These are phyloP conservation scores for Claviceps lovelessii DNA, from an alignment of 2,329 filamentous ascomycete species.

Conservation along the genomic window DNA sequence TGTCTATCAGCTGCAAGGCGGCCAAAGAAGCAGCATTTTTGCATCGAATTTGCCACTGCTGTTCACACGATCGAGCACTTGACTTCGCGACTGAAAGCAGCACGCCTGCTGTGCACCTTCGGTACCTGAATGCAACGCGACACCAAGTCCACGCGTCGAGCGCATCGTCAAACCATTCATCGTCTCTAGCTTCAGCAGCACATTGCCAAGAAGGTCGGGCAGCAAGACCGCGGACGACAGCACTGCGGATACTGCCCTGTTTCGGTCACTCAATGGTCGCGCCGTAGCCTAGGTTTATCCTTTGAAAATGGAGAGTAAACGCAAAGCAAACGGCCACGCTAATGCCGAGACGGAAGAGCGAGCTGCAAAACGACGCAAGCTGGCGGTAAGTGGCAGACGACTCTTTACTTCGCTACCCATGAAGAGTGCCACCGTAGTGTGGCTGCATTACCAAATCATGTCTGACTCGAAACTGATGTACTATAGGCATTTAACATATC, in stretches of 20 bases:
- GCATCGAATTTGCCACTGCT: neutral
- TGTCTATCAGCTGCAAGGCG: neutral
- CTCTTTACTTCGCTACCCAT: neutral
- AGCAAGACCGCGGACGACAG: neutral
- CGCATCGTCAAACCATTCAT: conserved; percentile 2
- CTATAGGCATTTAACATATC: conserved; percentile 31
- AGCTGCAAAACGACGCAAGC: conserved; percentile 40
- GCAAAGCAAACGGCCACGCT: conserved; percentile 36
- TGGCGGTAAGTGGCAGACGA: conserved; percentile 26
- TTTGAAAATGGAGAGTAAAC: conserved; percentile 40
- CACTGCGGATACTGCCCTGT: neutral
- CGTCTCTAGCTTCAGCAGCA: neutral
- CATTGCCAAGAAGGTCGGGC: neutral
- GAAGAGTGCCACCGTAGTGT: neutral
- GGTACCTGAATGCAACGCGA: conserved; percentile 7
- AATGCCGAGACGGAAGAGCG: conserved; percentile 35
- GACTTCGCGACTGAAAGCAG: neutral
- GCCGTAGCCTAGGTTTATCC: conserved; percentile 11
- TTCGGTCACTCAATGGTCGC: conserved; percentile 11
- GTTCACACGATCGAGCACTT: neutral
- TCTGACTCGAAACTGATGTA: conserved; percentile 2
- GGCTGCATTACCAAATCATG: neutral
- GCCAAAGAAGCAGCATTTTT: neutral
- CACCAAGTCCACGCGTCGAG: conserved; percentile 9
- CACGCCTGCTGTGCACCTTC: conserved; percentile 2